phyloP scores from a whole-genome alignment of 768 basidiomycete species.

The Lactarius sanguifluus region DNA sequence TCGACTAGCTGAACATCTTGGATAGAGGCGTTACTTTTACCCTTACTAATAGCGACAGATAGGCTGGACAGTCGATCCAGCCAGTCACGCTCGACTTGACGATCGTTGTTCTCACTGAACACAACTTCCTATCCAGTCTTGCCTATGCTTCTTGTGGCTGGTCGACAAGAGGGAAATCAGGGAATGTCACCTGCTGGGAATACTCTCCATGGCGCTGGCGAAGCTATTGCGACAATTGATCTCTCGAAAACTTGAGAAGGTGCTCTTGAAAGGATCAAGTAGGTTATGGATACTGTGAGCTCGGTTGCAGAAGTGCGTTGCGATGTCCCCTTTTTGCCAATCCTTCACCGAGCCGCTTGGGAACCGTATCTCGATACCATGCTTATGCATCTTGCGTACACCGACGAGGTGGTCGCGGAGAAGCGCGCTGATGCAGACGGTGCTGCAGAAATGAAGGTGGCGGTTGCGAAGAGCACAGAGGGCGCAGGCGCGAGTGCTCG shows the following conservation, averaged over 20 bases:
- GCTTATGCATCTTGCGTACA: not conserved
- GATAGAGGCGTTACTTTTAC: too few relatives aligned
- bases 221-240: not conserved
- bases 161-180: not conserved
- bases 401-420: too few relatives aligned
- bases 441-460: too few relatives aligned
- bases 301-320: not conserved
- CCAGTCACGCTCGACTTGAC: too few relatives aligned
- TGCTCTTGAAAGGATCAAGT: not conserved
- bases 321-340: not conserved
- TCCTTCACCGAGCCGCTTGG: not conserved
- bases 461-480: not conserved
- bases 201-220: not conserved
- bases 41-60: too few relatives aligned
- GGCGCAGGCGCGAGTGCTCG: too few relatives aligned
- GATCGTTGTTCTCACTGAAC: not conserved
- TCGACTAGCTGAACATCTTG: too few relatives aligned
- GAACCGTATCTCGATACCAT: constrained; percentile 9
- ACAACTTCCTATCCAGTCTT: too few relatives aligned
- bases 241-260: not conserved
- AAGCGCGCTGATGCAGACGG: too few relatives aligned
- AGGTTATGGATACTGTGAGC: not conserved
- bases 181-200: not conserved
- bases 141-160: not conserved
- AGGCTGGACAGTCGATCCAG: too few relatives aligned